phyloP scores from a whole-genome alignment of 2,329 filamentous ascomycete species.

The Diaporthe helianthi region DNA sequence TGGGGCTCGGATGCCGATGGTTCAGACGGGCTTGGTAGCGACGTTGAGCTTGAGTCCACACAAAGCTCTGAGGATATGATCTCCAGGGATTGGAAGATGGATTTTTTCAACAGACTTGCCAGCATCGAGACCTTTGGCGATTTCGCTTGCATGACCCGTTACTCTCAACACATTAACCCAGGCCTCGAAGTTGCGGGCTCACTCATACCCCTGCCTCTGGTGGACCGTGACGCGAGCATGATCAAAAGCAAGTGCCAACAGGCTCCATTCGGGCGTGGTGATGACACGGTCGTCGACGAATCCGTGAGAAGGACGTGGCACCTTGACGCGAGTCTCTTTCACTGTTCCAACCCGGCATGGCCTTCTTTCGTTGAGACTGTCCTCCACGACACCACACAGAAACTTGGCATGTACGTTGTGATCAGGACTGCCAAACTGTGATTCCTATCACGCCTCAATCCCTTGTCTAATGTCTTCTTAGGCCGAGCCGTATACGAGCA shows the following conservation, averaged over 20 bases:
- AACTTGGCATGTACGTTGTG: conserved; percentile 9
- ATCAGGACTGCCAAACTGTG: too few relatives aligned
- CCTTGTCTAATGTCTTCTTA: conserved; percentile 40
- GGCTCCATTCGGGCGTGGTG: conserved; percentile 48
- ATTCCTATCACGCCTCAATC: conserved; percentile 36
- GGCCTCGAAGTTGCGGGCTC: conserved; percentile 38
- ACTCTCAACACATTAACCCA: conserved; percentile 37
- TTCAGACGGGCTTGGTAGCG: background rate
- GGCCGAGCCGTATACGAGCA: conserved; percentile 39
- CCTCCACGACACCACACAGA: background rate
- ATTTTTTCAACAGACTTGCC: background rate
- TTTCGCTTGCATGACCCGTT: background rate
- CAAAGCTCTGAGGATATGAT: background rate
- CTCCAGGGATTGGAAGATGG: background rate
- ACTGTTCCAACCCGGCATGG: conserved; percentile 48
- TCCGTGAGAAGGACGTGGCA: conserved; percentile 49
- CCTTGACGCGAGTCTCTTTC: conserved; percentile 45
- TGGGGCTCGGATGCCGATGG: background rate
- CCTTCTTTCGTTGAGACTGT: conserved; percentile 31
- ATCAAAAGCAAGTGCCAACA: conserved; percentile 39
- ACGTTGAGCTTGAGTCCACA: background rate
- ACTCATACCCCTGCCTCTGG: conserved; percentile 41
- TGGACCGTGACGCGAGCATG: conserved; percentile 38
- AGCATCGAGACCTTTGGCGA: background rate
- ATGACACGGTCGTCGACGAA: conserved; percentile 43